A percentile compares a stretch with the other conserved stretches of the same genome.
Conservation (phyloP, 495 filamentous ascomycete species). For the Letharia lupina region DNA sequence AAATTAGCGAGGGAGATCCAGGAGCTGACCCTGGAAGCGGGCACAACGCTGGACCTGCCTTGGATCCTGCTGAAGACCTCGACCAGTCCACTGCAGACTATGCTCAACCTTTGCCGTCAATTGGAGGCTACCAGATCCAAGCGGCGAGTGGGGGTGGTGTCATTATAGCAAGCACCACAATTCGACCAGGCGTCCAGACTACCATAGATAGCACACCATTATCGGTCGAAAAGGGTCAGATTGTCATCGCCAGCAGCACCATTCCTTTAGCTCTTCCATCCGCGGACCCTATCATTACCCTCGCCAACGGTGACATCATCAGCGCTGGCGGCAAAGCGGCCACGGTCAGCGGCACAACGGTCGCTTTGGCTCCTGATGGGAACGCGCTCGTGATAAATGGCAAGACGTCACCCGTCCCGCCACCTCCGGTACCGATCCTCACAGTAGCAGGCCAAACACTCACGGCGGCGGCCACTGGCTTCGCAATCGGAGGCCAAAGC, state of each 20-base stretch:
- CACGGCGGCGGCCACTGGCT: not conserved
- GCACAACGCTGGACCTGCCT: not conserved
- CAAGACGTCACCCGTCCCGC: not conserved
- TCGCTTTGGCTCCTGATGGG: not conserved
- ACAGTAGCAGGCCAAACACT: not conserved
- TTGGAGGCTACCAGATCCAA: constrained; percentile 3
- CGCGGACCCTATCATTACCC: not conserved
- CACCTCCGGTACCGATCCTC: not conserved
- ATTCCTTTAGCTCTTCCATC: not conserved
- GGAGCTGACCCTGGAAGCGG: not conserved
- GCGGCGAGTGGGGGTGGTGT: not conserved
- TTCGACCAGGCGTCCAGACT: not conserved
- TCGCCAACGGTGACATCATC: not conserved
- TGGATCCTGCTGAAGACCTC: not conserved
- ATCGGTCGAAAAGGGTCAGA: not conserved
- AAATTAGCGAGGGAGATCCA: not conserved
- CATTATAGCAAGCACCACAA: constrained; percentile 4
- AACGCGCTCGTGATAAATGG: not conserved
- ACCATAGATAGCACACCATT: not conserved
- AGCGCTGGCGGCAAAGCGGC: constrained; percentile 6
- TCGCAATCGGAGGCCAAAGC: not conserved
- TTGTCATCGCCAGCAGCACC: constrained; percentile 5
- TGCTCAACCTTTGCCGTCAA: constrained; percentile 1
- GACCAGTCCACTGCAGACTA: not conserved
- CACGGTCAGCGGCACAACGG: not conserved